Evolutionary conservation across 345 rosid species (phyloP), one percentile per base, ranked within the genome.

Genomic region (Dovyalis caffra): DNA sequence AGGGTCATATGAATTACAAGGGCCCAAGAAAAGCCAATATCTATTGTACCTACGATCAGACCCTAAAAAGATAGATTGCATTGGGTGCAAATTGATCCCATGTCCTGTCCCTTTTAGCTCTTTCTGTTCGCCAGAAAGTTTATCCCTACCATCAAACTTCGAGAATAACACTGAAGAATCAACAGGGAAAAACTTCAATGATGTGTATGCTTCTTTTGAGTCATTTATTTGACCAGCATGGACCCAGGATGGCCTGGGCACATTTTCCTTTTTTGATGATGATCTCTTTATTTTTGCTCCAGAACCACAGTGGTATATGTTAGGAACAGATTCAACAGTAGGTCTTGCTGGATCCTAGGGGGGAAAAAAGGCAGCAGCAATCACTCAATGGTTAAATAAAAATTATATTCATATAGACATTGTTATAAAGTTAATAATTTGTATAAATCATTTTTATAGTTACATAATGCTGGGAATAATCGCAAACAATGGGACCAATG

Each of bases 1-100:
- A 32, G 98, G 93, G 79, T 93, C 99, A 86, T 64, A 74, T 71
- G 79, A 75, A 79, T 83, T 84, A 86, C 99, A 95, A 8, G 99
- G 97, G 70, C 97, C 98, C 88, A 95, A 85, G 87, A 95, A 93
- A 84, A 95, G 97, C 99, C 99, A 95, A 82, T 91, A 95, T 74
- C 97, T 86, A 74, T 93, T 95, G 85, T 89, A 91, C 80, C 99
- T 86, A 73, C 99, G 95, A 84, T 95, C 99, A 80, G 98, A 91
- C 38, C 99, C 99, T 85, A 95, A 81, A 84, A 86, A 93, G 68
- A 93, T 76, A 63, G 98, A 93, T 77, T 90, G 97, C 95, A 95
- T 91, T 32, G 96, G 86, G 79, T 93, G 98, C 77, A 72, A 75
- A 60, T 79, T 37, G 70, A 80, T 64, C 57, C 66, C 79, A 33